Evolutionary conservation across 2,329 filamentous ascomycete genomes (phyloP), one percentile per base, ranked within the genome.

Genomic region (Talaromyces piceae): DNA sequence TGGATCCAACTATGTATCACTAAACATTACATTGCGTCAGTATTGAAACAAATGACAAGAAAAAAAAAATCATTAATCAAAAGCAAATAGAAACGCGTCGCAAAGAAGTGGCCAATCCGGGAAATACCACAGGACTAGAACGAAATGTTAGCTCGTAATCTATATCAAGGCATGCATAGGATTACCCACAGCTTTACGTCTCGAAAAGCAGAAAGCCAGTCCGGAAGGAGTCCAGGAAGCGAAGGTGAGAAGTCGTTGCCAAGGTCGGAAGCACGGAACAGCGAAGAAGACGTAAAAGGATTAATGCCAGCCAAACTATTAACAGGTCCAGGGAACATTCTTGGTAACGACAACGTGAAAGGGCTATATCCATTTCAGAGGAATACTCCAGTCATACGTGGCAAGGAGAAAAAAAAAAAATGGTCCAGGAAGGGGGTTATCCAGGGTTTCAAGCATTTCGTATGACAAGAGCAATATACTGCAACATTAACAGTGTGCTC

Each of bases 21-120:
- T 67, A 62, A 52, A 59, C 52, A 56, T 47, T 61, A 53, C 51
- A 53, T 57, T 2, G 25, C 54, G 52, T 56, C 45, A 56, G 54
- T 56, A 50, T 46, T 44, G n/a, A 41, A 54, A 51, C 37, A 41
- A n/a, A 22, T 45, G 48, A 31, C 20, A 39, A n/a, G 20, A n/a
- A 45, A 46, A 23, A 20, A 48, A 31, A 44, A 47, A 47, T n/a
- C 20, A 28, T 18, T n/a, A 46, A 47, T 22, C 25, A 46, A 9
- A 45, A 41, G 23, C 51, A 53, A 25, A 50, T 50, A 50, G 12
- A 47, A 47, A 53, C 27, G 45, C 51, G 47, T 53, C 51, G 51
- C 51, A 25, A 25, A 43, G 11, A 9, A 13, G 20, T 23, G 13
- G 22, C 7, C 39, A 47, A 37, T n/a, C 33, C 33, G 11, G 33